Percentiles rank a stretch among this genome's conserved stretches.
Evolutionary conservation across 177 flowering plant genomes (phyloP).

Genomic region (Vitis hybrid): DNA sequence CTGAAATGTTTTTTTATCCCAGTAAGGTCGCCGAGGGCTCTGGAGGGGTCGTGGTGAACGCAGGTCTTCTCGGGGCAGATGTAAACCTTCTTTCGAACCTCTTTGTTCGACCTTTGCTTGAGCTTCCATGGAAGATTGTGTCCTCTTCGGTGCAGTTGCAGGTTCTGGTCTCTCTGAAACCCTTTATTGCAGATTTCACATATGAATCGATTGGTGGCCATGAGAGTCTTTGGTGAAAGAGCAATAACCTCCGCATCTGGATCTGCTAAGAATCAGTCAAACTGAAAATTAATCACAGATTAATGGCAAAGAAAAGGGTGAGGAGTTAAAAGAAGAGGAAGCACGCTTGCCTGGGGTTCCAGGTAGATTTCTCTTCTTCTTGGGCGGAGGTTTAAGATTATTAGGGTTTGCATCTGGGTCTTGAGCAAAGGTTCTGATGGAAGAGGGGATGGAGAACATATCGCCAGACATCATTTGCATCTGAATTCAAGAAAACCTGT

Average conservation of each 20-base stretch:
- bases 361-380: constrained; percentile 54
- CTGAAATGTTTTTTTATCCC: constrained; percentile 68
- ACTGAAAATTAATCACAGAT: background rate
- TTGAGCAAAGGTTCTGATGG: constrained; percentile 28
- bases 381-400: constrained; percentile 22
- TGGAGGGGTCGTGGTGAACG: constrained; percentile 53
- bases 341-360: constrained; percentile 47
- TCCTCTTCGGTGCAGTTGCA: constrained; percentile 60
- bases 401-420: constrained; percentile 39
- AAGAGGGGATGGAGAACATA: constrained; percentile 29
- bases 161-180: constrained; percentile 58
- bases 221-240: constrained; percentile 55
- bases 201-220: constrained; percentile 61
- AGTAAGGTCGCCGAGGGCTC: constrained; percentile 69
- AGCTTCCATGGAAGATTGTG: constrained; percentile 71
- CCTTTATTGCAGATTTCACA: constrained; percentile 66
- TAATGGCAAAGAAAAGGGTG: background rate
- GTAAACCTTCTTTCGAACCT: constrained; percentile 50
- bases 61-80: constrained; percentile 58
- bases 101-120: constrained; percentile 41
- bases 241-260: constrained; percentile 70
- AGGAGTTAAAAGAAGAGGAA: background rate
- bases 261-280: constrained; percentile 27
- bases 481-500: background rate
- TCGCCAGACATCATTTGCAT: constrained; percentile 42